Evolutionary conservation across 805 yeast genomes (phyloP), one percentile per base, ranked within the genome.

Genomic region (Barnettozyma sp.): DNA sequence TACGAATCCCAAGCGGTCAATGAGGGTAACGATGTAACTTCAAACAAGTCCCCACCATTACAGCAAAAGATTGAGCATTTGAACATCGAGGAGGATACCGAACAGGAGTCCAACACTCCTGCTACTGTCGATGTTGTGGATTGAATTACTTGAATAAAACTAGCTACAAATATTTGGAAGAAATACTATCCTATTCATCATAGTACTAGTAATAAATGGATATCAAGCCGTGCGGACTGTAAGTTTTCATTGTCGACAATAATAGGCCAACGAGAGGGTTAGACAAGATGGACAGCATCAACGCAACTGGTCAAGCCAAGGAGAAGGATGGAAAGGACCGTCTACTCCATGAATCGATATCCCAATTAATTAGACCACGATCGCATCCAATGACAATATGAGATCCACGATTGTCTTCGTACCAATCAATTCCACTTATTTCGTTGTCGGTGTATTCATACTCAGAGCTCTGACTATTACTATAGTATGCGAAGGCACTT

Each of bases 291-390:
- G n/a, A n/a, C n/a, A n/a, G n/a, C n/a, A n/a, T n/a, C n/a, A n/a
- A n/a, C n/a, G n/a, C n/a, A n/a, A n/a, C n/a, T n/a, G n/a, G 14
- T 22, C 29, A 26, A 37, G 68, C 62, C 34, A 68, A 58, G 38
- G 65, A 70, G 45, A 63, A 73, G 36, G 78, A 66, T 3, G 82
- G 78, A 44, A 73, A 73, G 38, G 79, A 71, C 39, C 81, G 61
- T 49, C 84, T 63, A 21, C 73, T 71, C 70, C 77, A 70, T 12
- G 73, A 67, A 47, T 81, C 82, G 31, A 83, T 69, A 28, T 71
- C 73, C 87, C 90, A 83, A 44, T 68, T 65, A 30, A 78, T 65
- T 15, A 84, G 61, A 1, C 94, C 94, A 29, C 71, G 73, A 40
- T 75, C 78, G 35, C 76, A 68, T 1, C 84, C 88, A 23, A 81